phyloP scores from a whole-genome alignment of 169 alveolate genomes.

The Babesia ovis region DNA sequence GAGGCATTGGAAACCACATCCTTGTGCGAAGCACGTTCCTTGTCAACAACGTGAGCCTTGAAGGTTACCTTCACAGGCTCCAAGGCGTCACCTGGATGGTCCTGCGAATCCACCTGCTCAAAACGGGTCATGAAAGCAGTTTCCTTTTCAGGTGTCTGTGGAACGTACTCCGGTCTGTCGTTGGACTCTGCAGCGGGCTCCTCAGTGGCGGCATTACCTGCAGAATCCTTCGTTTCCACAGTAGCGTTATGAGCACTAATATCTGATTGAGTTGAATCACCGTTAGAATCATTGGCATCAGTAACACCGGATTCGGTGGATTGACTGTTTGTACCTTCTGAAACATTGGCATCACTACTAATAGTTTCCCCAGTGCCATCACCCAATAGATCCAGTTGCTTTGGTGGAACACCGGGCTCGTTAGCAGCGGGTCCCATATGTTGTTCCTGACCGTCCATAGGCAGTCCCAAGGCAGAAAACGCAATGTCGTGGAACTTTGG shows the following conservation, averaged over 20 bases:
- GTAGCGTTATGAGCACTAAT: not conserved
- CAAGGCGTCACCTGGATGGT: constrained; percentile 7
- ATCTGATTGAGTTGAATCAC: not conserved
- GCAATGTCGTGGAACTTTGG: not conserved
- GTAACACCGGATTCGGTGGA: not conserved
- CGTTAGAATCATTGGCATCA: too few relatives aligned
- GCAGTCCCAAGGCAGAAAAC: not conserved
- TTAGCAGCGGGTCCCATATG: not conserved
- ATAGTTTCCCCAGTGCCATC: not conserved
- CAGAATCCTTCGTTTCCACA: not conserved
- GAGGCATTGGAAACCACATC: constrained; percentile 18
- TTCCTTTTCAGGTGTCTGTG: constrained; percentile 27
- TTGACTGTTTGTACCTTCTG: not conserved
- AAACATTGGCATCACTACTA: not conserved
- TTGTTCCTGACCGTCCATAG: not conserved
- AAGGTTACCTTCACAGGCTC: constrained; percentile 20
- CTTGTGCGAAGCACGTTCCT: not conserved
- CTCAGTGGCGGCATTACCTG: not conserved
- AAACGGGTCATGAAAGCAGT: constrained; percentile 40
- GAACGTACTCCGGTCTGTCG: not conserved
- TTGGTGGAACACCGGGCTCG: not conserved
- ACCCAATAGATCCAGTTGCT: not conserved
- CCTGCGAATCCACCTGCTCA: constrained; percentile 31
- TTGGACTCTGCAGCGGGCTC: not conserved
- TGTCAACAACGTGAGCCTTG: constrained; percentile 4